Evolutionary conservation across 257 asterid species (phyloP), one percentile per base, ranked within the genome.

Genomic region (Scutellaria minor): DNA sequence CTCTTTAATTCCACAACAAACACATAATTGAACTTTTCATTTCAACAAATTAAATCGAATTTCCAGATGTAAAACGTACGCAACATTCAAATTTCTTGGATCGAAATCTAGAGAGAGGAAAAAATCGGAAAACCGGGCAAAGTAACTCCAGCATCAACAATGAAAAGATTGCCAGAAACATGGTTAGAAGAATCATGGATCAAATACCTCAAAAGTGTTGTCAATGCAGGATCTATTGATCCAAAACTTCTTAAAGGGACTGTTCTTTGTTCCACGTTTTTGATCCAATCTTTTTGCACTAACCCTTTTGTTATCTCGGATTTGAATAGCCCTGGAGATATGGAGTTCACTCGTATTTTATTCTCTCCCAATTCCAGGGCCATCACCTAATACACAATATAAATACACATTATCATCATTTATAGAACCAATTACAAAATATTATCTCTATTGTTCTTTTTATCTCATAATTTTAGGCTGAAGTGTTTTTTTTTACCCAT

Each of bases 221-320:
- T 86, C 44, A 90, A 44, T 11, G 91, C 95, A 0, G 95, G 96
- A 76, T 90, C 83, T 7, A 53, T 50, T 0, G 84, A 75, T 44
- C 96, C 95, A 9, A 7, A 73, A 1, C 71, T 77, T 78, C 85
- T 64, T 27, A 86, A 57, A 20, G 95, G 96, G 56, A 61, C 67
- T 2, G 88, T 82, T 81, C 66, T 76, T 6, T 8, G 46, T 6
- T 79, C 85, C 2, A 90, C 82, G 1, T 75, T 83, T 45, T 79
- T 75, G 5, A 88, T 79, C 95, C 96, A 86, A 2, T 86, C 75
- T 45, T 88, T 85, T 47, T 78, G 68, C 67, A 88, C 14, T 15
- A 90, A 86, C 9, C 39, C 80, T 76, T 85, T 66, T 0, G 96
- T 90, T 60, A 88, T 90, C 86, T 90, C 96, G 5, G 93, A 88